Base-by-base conservation (phyloP, 2,329 filamentous ascomycete species). In the Colletotrichum sojae region DNA sequence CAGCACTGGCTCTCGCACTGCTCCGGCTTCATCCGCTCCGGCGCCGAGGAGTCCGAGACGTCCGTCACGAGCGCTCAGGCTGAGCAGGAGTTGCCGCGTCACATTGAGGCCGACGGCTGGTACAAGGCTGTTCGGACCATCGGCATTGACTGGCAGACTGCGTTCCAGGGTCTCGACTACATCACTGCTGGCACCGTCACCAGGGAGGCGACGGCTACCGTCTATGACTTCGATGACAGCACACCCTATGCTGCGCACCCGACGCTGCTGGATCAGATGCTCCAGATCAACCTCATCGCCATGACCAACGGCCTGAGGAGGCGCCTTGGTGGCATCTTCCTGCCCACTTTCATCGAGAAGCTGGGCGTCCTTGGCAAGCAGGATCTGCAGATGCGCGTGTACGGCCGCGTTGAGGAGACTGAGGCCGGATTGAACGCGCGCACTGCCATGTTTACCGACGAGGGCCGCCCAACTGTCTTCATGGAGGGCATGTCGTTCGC, bases 1-100 rank as follows among this genome's bases (percentile, higher is more conserved):
- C 67, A 70, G 1, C 63, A 59, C 15, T 79, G 78, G 77, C 72
- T 74, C 4, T 75, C 72, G 13, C 76, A 78, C 69, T 78, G 74
- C 62, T 68, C 55, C 1, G 67, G 67, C 0, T 54, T 58, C 27
- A 54, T 64, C 10, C 53, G 65, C n/a, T 64, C 65, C 0, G 60
- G 65, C 2, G 65, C 60, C 2, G 53, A 63, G 12, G 46, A 52
- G 3, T 48, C 63, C 2, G 49, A 49, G 20, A 58, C 48, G 12
- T 52, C 48, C 6, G 40, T 53, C 2, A 53, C 60, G 3, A 48
- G 39, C 6, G 46, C 60, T 12, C 54, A 54, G 13, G 65, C 65
- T 1, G 60, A 64, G 48, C 48, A 59, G n/a, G 54, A 53, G 31
- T 49, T 63, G 9, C 22, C 53, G 0, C 60, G 39, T 5, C 25